phyloP scores from a whole-genome alignment of 805 yeast species.

The Candida odintsovae region DNA sequence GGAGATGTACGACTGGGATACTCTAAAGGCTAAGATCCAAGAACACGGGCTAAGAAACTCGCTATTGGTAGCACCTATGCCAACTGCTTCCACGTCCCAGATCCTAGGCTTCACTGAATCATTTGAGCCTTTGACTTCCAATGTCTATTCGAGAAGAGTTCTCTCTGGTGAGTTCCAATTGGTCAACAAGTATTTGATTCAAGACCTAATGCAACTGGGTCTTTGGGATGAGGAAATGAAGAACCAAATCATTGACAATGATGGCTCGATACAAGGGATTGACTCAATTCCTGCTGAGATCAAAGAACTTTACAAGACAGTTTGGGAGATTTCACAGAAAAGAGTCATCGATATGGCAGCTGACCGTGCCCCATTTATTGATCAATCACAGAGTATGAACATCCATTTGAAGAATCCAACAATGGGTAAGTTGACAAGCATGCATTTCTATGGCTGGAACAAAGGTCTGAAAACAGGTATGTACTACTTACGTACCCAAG shows the following conservation, averaged over 20 bases:
- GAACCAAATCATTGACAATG: constrained; percentile 63
- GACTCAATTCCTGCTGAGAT: constrained; percentile 69
- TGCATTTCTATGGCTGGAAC: constrained; percentile 99
- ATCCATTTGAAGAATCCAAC: constrained; percentile 86
- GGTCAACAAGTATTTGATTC: constrained; percentile 79
- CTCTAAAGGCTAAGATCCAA: constrained; percentile 51
- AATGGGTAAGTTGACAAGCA: constrained; percentile 91
- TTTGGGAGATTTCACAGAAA: constrained; percentile 90
- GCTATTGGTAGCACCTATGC: constrained; percentile 90
- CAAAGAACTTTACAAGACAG: constrained; percentile 64
- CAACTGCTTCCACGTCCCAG: constrained; percentile 97
- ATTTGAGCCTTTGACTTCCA: constrained; percentile 95
- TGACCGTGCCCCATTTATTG: constrained; percentile 89
- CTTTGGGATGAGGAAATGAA: constrained; percentile 80
- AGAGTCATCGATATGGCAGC: constrained; percentile 65
- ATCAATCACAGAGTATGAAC: constrained; percentile 91
- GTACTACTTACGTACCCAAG: constrained; percentile 95
- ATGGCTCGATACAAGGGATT: constrained; percentile 83
- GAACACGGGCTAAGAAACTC: constrained; percentile 81
- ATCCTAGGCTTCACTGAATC: constrained; percentile 92
- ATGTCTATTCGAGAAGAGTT: constrained; percentile 85
- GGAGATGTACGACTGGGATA: constrained; percentile 81
- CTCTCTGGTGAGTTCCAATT: constrained; percentile 92
- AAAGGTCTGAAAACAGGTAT: constrained; percentile 97
- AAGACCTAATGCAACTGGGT: constrained; percentile 76